Evolutionary conservation across 2,329 filamentous ascomycete genomes (phyloP), one percentile per base, ranked within the genome.

Genomic region (Fusarium stilboides): DNA sequence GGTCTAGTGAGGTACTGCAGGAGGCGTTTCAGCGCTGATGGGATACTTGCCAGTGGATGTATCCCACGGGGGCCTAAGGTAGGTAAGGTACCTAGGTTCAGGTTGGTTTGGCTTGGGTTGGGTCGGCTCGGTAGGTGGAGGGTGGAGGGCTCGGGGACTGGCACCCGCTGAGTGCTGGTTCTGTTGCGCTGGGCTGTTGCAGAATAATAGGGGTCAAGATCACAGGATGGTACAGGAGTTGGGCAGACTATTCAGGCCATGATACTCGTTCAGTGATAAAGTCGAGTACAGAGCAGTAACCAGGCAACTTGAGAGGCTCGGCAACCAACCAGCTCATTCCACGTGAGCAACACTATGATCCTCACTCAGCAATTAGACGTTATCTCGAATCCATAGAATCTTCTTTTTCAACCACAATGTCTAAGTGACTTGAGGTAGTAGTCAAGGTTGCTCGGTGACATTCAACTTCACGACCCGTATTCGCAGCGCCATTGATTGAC

Each of bases 131-230:
- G 71, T 57, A 57, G 52, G 58, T 64, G 59, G 62, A 57, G 52
- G 61, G 28, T 47, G 56, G 70, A 58, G 68, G 57, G 51, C 58
- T 42, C 60, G 49, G 57, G 52, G 57, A 59, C 57, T 53, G 64
- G 53, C 57, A 59, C 57, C 55, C 51, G 47, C 57, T 65, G 61
- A 37, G 40, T 42, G 47, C 51, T 51, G 43, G 40, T 55, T 50
- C 46, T 68, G 62, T 55, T 73, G 57, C 60, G 65, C 49, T 72
- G 63, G 52, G 55, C 49, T 56, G 65, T 74, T 74, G 66, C 64
- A 72, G 72, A 67, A 65, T 69, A 74, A 74, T 73, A 74, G 66
- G 70, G 72, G 72, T 49, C 52, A 37, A 56, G 22, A 65, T 62
- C 52, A 68, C 51, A 57, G 55, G 47, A 61, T 56, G 39, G 62